Percentiles rank a stretch among this genome's conserved stretches.
These are phyloP conservation scores for Camelina laxa DNA, from an alignment of 345 rosid genomes.

Conservation along the genomic window DNA sequence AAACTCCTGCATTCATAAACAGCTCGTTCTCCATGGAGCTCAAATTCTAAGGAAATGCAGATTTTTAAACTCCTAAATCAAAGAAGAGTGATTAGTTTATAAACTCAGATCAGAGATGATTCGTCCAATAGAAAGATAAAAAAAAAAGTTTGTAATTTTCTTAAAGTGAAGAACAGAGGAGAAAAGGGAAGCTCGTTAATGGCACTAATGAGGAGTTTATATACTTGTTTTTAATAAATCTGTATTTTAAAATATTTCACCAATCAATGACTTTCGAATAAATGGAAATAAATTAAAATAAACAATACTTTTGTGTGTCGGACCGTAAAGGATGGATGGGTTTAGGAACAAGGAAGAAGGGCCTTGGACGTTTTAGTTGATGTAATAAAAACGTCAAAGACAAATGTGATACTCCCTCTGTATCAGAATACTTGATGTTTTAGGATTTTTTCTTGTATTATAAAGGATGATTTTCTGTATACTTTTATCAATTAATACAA, in stretches of 20 bases:
- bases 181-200: slow-evolving; percentile 30
- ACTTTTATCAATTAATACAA: too few relatives aligned
- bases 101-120: slow-evolving; percentile 18
- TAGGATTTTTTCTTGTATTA: too few relatives aligned
- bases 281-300: background rate
- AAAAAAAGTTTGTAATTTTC: slow-evolving; percentile 20
- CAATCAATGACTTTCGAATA: slow-evolving; percentile 42
- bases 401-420: too few relatives aligned
- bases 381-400: background rate
- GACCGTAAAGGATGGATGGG: slow-evolving; percentile 46
- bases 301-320: background rate
- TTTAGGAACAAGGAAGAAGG: background rate
- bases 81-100: slow-evolving; percentile 3
- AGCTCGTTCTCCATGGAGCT: slow-evolving; percentile 53
- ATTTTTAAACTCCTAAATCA: background rate
- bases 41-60: background rate
- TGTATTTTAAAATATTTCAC: slow-evolving; percentile 19
- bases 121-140: slow-evolving; percentile 11
- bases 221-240: slow-evolving; percentile 38
- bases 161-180: slow-evolving; percentile 27
- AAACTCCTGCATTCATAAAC: slow-evolving; percentile 48
- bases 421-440: too few relatives aligned
- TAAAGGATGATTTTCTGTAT: too few relatives aligned
- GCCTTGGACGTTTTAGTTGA: slow-evolving; percentile 45
- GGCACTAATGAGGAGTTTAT: slow-evolving; percentile 45